A percentile compares a stretch with the other conserved stretches of the same genome.
phyloP scores from a whole-genome alignment of 768 basidiomycete genomes.

The Hysterangium stoloniferum region DNA sequence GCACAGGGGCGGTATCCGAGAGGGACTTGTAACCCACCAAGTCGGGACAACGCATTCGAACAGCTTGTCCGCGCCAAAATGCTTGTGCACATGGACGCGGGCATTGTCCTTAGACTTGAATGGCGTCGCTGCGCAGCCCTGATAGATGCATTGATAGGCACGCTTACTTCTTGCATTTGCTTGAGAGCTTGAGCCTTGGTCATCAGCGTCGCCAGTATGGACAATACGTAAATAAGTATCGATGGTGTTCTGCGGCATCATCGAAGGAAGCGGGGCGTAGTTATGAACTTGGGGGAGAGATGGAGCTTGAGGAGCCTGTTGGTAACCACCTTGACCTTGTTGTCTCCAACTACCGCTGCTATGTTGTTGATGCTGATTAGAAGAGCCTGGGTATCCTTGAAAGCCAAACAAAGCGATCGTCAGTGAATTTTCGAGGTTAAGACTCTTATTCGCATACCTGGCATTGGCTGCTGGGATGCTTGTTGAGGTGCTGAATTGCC shows the following conservation, averaged over 20 bases:
- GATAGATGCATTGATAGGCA: background rate
- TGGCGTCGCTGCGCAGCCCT: too few species aligned
- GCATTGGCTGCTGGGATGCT: too few species aligned
- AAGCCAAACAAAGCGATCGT: too few species aligned
- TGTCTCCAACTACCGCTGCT: too few species aligned
- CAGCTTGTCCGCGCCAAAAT: constrained; percentile 6
- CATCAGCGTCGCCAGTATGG: background rate
- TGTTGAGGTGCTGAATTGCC: too few species aligned
- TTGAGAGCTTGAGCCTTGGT: background rate
- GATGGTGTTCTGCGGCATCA: background rate
- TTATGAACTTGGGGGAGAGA: constrained; percentile 3
- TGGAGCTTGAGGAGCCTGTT: too few species aligned
- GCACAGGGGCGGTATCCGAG: background rate
- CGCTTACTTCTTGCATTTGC: too few species aligned
- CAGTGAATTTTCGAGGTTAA: too few species aligned
- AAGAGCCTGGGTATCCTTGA: too few species aligned
- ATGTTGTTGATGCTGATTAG: too few species aligned
- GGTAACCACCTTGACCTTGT: too few species aligned
- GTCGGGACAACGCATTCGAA: constrained; percentile 6
- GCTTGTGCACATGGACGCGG: constrained; percentile 7
- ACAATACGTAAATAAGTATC: background rate
- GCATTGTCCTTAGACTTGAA: constrained; percentile 7
- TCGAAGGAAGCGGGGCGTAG: background rate
- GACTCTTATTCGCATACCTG: too few species aligned
- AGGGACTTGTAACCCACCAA: background rate